Evolutionary conservation across 1,284 basidiomycete species (phyloP).

Genomic region (Ceratobasidium sp.): DNA sequence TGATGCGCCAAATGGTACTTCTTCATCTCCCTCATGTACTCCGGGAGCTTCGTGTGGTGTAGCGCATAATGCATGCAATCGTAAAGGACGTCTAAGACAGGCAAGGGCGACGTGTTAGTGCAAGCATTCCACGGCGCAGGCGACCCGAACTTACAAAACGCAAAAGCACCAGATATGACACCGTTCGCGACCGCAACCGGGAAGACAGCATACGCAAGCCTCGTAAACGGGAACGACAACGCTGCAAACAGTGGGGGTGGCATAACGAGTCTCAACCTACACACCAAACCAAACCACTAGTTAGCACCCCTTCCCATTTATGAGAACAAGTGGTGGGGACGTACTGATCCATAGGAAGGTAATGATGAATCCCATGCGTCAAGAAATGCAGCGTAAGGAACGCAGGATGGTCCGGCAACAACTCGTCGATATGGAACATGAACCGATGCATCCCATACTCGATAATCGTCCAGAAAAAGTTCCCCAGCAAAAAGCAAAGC

Average conservation of each 20-base stretch:
- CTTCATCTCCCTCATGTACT: slow-evolving; percentile 92
- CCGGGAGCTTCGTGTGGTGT: slow-evolving; percentile 89
- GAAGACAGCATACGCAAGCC: slow-evolving; percentile 85
- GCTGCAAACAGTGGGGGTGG: slow-evolving; percentile 86
- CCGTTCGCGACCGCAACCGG: slow-evolving; percentile 89
- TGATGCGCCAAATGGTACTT: slow-evolving; percentile 98
- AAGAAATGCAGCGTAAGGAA: slow-evolving; percentile 92
- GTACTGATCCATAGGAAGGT: slow-evolving; percentile 95
- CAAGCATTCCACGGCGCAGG: not conserved
- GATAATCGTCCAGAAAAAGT: slow-evolving; percentile 93
- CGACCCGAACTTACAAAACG: slow-evolving; percentile 74
- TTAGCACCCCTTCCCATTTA: not conserved
- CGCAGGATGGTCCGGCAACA: slow-evolving; percentile 83
- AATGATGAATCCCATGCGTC: slow-evolving; percentile 97
- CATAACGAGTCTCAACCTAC: slow-evolving; percentile 93
- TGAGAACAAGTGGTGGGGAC: slow-evolving; percentile 47
- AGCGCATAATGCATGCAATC: slow-evolving; percentile 95
- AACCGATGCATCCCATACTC: slow-evolving; percentile 98
- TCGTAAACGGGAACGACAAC: slow-evolving; percentile 89
- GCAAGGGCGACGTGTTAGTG: slow-evolving; percentile 22
- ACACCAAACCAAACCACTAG: not conserved
- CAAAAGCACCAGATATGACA: slow-evolving; percentile 89
- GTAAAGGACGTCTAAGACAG: slow-evolving; percentile 78
- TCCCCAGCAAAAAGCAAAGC: slow-evolving; percentile 80
- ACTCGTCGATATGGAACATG: slow-evolving; percentile 95